Evolutionary conservation across 208 protist species (phyloP).

Genomic region (Crithidia acanthocephali): DNA sequence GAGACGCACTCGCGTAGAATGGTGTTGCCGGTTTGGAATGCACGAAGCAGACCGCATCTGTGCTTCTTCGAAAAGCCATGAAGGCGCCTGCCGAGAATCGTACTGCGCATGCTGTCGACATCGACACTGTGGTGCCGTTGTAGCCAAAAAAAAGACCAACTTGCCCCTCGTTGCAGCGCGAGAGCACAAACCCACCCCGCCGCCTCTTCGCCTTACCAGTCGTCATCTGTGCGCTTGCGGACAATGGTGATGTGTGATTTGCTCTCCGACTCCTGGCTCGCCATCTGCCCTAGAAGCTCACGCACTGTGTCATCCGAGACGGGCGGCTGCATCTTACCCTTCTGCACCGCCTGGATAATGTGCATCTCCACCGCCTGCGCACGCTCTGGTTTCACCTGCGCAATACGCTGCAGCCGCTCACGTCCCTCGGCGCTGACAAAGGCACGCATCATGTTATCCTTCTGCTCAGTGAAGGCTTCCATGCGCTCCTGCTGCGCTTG

Average conservation of each 20-base stretch:
- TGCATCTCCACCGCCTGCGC: constrained; percentile 85
- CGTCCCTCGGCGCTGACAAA: constrained; percentile 87
- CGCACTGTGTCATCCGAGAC: constrained; percentile 85
- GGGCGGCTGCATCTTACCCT: constrained; percentile 87
- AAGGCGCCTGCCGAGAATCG: no score
- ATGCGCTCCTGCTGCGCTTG: constrained; percentile 82
- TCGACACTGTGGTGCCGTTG: no score
- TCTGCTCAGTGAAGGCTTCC: constrained; percentile 85
- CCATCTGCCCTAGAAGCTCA: constrained; percentile 70
- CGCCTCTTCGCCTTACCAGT: constrained; percentile 69
- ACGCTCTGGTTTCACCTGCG: constrained; percentile 86
- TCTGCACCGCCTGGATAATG: constrained; percentile 89
- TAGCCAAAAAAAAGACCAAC: no score
- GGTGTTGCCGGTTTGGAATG: no score
- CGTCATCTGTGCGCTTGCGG: constrained; percentile 88
- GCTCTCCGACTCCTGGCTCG: constrained; percentile 53
- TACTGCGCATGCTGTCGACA: no score
- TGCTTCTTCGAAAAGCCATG: no score
- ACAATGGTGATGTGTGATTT: constrained; percentile 86
- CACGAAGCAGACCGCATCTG: no score
- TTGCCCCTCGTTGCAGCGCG: background rate
- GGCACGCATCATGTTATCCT: constrained; percentile 86
- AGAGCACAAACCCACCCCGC: background rate
- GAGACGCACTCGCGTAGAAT: no score
- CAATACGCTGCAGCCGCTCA: constrained; percentile 90